Conservation (phyloP, 176 grass and related monocot species). For the Triticum urartu region DNA sequence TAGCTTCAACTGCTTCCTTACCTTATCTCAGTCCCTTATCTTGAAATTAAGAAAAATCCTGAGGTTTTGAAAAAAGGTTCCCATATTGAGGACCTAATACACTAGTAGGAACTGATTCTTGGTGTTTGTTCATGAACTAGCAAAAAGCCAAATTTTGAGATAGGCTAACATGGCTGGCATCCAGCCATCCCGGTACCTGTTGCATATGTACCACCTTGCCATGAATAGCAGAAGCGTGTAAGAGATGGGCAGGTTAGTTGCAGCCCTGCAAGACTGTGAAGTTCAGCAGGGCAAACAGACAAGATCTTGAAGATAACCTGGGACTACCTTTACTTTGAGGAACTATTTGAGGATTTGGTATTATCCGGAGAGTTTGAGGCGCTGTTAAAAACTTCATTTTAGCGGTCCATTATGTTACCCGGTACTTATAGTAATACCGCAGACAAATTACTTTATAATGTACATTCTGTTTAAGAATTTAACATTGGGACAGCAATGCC, state of each 20-base stretch:
- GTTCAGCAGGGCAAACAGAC: background rate
- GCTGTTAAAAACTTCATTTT: background rate
- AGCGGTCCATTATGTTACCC: background rate
- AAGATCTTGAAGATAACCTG: conserved; percentile 11
- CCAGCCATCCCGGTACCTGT: background rate
- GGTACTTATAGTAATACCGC: background rate
- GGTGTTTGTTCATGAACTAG: background rate
- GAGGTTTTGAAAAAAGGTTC: background rate
- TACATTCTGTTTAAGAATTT: background rate
- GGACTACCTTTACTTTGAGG: background rate
- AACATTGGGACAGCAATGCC: background rate
- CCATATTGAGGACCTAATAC: background rate
- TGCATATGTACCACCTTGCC: background rate
- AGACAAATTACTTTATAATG: background rate
- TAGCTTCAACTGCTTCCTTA: background rate
- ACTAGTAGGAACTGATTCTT: background rate
- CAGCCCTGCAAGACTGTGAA: background rate
- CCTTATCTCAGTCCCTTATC: background rate
- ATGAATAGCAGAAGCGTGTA: background rate
- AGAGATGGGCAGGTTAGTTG: background rate
- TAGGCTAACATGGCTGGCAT: background rate
- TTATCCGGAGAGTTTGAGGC: background rate
- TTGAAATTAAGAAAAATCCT: background rate
- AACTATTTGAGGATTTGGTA: background rate
- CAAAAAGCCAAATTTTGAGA: conserved; percentile 14